phyloP scores from a whole-genome alignment of 2,329 filamentous ascomycete genomes.

The Aspergillus versicolor region DNA sequence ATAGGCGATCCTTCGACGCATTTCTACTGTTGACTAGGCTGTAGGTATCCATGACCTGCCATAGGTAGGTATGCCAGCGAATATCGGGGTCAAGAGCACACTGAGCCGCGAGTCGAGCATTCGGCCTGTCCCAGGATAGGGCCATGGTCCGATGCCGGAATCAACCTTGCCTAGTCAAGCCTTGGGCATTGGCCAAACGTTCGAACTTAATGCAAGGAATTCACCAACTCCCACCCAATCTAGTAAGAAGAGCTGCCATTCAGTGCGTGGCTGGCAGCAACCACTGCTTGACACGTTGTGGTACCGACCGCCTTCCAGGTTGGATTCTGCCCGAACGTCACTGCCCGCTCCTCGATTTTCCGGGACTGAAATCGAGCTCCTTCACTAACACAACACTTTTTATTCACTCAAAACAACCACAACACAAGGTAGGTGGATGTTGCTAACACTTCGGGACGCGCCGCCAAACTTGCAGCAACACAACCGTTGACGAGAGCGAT shows the following conservation, averaged over 20 bases:
- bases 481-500: background rate
- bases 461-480: background rate
- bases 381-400: conserved; percentile 3
- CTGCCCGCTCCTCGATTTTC: conserved; percentile 16
- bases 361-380: background rate
- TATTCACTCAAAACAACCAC: conserved; percentile 5
- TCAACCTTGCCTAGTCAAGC: too few relatives aligned
- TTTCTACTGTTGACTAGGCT: too few relatives aligned
- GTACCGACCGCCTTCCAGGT: conserved; percentile 14
- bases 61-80: too few relatives aligned
- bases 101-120: too few relatives aligned
- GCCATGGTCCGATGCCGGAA: too few relatives aligned
- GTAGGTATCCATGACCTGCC: too few relatives aligned
- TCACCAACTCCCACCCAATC: background rate
- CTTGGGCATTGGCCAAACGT: too few relatives aligned
- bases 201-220: background rate
- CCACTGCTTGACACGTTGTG: background rate
- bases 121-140: too few relatives aligned
- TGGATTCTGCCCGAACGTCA: conserved; percentile 16
- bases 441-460: conserved; percentile 6
- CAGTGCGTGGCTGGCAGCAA: background rate
- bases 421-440: conserved; percentile 15
- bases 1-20: too few relatives aligned
- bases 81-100: too few relatives aligned
- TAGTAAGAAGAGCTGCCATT: background rate